These are phyloP conservation scores for Beauveria brongniartii DNA, from an alignment of 2,329 filamentous ascomycete genomes.

Conservation along the genomic window DNA sequence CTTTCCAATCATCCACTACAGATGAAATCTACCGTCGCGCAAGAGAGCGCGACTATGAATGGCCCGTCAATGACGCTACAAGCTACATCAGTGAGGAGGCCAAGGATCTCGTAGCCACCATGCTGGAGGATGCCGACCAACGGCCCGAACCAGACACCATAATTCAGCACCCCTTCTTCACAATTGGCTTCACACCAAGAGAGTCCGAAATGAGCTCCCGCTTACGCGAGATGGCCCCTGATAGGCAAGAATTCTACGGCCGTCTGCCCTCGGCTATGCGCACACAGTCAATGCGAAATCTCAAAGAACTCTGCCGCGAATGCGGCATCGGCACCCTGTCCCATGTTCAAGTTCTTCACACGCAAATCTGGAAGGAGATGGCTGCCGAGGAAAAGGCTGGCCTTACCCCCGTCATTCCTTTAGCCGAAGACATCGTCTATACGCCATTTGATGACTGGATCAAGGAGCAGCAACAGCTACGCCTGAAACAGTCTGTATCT, in stretches of 20 bases:
- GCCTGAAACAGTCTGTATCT: conserved; percentile 23
- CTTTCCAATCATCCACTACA: conserved; percentile 86
- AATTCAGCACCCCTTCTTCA: conserved; percentile 73
- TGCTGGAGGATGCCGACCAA: conserved; percentile 67
- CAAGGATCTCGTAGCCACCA: conserved; percentile 67
- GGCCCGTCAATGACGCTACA: conserved; percentile 60
- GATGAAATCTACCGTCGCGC: conserved; percentile 76
- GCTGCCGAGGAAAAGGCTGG: conserved; percentile 60
- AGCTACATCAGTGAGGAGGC: conserved; percentile 68
- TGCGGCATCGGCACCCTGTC: conserved; percentile 53
- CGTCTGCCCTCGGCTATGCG: conserved; percentile 38
- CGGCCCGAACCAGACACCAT: conserved; percentile 71
- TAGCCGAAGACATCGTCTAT: conserved; percentile 55
- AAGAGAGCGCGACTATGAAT: conserved; percentile 66
- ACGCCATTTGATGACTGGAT: conserved; percentile 55
- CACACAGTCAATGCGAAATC: conserved; percentile 39
- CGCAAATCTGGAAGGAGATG: conserved; percentile 57
- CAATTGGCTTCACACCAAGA: conserved; percentile 62
- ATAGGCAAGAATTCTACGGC: conserved; percentile 49
- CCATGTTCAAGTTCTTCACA: conserved; percentile 37
- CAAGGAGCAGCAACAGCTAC: conserved; percentile 41
- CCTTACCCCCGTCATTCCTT: conserved; percentile 54
- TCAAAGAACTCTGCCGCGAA: conserved; percentile 48
- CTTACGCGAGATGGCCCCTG: conserved; percentile 49
- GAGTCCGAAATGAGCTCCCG: conserved; percentile 50